phyloP scores from a whole-genome alignment of 495 filamentous ascomycete genomes.

The Aspergillus nanangensis region DNA sequence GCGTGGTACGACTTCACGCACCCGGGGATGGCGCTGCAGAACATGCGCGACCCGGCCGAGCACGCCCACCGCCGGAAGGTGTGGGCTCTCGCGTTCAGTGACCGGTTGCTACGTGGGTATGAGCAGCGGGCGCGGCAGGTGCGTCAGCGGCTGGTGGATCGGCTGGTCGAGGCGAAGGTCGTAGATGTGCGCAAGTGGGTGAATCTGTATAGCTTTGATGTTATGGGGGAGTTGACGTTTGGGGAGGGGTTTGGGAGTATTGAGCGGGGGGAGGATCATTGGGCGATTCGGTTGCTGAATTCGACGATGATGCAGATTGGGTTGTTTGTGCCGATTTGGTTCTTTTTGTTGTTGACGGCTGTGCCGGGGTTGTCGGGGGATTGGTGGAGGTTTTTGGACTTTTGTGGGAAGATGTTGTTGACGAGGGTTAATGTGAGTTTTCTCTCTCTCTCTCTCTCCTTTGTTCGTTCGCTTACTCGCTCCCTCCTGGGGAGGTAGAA shows the following conservation, averaged over 20 bases:
- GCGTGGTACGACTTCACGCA: conserved; percentile 31
- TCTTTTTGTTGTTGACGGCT: conserved; percentile 21
- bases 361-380: conserved; percentile 24
- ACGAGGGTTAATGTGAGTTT: too few relatives aligned
- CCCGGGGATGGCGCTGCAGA: conserved; percentile 30
- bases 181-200: conserved; percentile 39
- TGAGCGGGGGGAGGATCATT: conserved; percentile 26
- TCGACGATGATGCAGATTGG: conserved; percentile 24
- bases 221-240: conserved; percentile 49
- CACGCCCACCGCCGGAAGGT: conserved; percentile 30
- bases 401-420: conserved; percentile 13
- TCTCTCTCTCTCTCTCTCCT: too few relatives aligned
- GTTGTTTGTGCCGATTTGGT: conserved; percentile 30
- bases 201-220: conserved; percentile 43
- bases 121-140: conserved; percentile 20
- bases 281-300: conserved; percentile 19
- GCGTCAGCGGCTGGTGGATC: conserved; percentile 17
- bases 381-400: conserved; percentile 27
- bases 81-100: conserved; percentile 32
- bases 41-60: conserved; percentile 20
- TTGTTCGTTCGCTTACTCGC: too few relatives aligned
- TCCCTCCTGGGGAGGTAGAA: conserved; percentile 13
- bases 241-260: conserved; percentile 41
- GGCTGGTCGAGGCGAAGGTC: conserved; percentile 14
- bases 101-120: conserved; percentile 28